These are phyloP conservation scores for Coemansia sp. DNA, from an alignment of 192 early-diverging fungal genomes.

Conservation along the genomic window DNA sequence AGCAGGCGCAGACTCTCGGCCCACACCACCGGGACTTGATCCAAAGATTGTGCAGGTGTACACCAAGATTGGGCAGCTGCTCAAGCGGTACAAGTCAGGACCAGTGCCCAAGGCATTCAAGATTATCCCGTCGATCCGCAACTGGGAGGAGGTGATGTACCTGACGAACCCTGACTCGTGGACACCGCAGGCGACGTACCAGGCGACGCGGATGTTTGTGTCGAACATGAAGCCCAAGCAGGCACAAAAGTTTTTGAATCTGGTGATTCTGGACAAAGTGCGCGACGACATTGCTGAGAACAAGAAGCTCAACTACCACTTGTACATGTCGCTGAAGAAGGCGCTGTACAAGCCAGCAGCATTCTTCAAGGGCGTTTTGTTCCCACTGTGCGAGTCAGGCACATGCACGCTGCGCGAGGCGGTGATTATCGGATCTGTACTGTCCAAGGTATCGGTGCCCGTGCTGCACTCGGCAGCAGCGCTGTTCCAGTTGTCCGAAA, in stretches of 20 bases:
- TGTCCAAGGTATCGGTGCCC: conserved; percentile 92
- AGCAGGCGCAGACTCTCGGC: conserved; percentile 13
- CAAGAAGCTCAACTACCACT: conserved; percentile 96
- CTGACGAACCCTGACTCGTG: conserved; percentile 87
- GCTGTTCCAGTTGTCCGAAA: conserved; percentile 88
- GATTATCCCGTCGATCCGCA: conserved; percentile 88
- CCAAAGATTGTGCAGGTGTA: conserved; percentile 94
- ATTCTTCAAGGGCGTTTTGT: conserved; percentile 95
- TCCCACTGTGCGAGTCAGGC: conserved; percentile 91
- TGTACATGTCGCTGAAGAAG: conserved; percentile 97
- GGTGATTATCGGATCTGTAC: conserved; percentile 87
- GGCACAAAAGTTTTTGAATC: conserved; percentile 86
- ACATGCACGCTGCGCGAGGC: conserved; percentile 95
- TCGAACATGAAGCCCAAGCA: conserved; percentile 94
- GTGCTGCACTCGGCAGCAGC: conserved; percentile 93
- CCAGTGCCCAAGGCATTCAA: conserved; percentile 98
- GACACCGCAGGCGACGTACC: conserved; percentile 96
- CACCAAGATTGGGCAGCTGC: conserved; percentile 75
- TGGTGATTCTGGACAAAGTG: conserved; percentile 88
- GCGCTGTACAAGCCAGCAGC: conserved; percentile 93
- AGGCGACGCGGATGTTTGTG: conserved; percentile 94
- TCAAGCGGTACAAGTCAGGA: conserved; percentile 91
- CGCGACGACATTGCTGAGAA: conserved; percentile 94
- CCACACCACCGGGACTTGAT: conserved; percentile 58
- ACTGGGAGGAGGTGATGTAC: conserved; percentile 98